These are phyloP conservation scores for Colletotrichum viniferum DNA, from an alignment of 2,329 filamentous ascomycete species.

Conservation along the genomic window DNA sequence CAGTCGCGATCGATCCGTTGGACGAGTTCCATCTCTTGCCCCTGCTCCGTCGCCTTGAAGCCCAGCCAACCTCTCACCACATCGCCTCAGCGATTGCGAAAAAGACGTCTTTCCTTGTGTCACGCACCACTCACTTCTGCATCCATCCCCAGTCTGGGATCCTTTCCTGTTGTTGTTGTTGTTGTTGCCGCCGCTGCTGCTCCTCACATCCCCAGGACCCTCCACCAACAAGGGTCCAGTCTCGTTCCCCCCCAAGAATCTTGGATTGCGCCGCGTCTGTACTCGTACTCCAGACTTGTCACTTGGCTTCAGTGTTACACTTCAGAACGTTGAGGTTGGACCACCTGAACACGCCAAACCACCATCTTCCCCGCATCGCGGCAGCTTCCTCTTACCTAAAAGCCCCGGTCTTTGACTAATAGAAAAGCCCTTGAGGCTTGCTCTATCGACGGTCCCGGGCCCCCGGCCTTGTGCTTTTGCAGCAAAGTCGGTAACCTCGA, in stretches of 20 bases:
- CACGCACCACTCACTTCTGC: constrained; percentile 28
- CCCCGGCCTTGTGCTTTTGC: constrained; percentile 19
- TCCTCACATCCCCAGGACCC: background rate
- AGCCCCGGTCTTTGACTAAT: constrained; percentile 49
- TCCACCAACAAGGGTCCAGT: background rate
- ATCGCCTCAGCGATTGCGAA: constrained; percentile 23
- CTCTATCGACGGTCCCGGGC: constrained; percentile 2
- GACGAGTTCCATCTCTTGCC: background rate
- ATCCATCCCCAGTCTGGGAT: background rate
- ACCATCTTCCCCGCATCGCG: constrained; percentile 45
- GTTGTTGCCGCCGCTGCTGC: background rate
- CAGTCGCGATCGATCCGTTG: background rate
- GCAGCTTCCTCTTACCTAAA: constrained; percentile 51
- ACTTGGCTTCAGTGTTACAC: background rate
- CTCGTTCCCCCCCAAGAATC: background rate
- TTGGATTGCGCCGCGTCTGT: background rate
- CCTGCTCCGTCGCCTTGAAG: background rate
- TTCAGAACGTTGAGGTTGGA: constrained; percentile 20
- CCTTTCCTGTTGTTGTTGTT: background rate
- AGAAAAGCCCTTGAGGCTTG: constrained; percentile 35
- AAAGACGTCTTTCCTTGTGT: constrained; percentile 20
- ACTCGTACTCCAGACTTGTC: constrained; percentile 20
- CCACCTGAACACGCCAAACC: constrained; percentile 22
- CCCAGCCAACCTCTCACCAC: background rate
- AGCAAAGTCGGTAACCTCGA: background rate